Evolutionary conservation across 768 basidiomycete species (phyloP), one percentile per base, ranked within the genome.

Genomic region (Boletellus ananiceps): DNA sequence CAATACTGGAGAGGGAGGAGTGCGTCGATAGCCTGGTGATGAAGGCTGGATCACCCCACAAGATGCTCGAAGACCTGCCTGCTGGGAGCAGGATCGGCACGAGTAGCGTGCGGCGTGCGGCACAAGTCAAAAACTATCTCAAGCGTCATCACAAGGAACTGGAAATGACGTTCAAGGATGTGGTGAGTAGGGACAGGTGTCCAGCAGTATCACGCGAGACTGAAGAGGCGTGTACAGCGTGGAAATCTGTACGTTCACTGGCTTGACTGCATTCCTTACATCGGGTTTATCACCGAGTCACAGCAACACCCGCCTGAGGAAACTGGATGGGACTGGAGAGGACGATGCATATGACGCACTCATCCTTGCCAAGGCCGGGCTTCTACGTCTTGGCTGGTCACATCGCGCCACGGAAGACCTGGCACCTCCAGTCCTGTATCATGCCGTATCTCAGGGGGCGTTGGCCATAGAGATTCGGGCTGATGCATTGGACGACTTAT

Each of bases 361-460:
- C 47, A 83, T 98, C 65, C 89, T 99, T 49, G 96, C 96, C 16
- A 87, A 87, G 62, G 90, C 96, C 2, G 96, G 96, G 8, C 78
- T 99, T 36, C 75, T 90, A 12, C 89, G 96, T 31, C 70, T 91
- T 18, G 86, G 83, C 34, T 78, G 81, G 76, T 78, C 76, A 11
- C 69, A 82, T 62, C 87, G 95, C 44, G 81, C 91, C 55, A 88
- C 91, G 3, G 60, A 80, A 33, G 83, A 91, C 59, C 66, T 98
- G 51, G 61, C 64, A 1, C 81, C 92, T 2, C 93, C 94, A 3
- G 76, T 79, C 13, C 73, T 94, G 15, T 87, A 83, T 65, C 78
- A 91, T 56, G 94, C 96, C 8, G 95, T 98, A 49, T 92, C 93
- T 3, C 96, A 98, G 69, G 96, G 93, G 25, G 93, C 94, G 13